Evolutionary conservation across 179 eudicot genomes (phyloP).

Genomic region (Nepenthes alata): DNA sequence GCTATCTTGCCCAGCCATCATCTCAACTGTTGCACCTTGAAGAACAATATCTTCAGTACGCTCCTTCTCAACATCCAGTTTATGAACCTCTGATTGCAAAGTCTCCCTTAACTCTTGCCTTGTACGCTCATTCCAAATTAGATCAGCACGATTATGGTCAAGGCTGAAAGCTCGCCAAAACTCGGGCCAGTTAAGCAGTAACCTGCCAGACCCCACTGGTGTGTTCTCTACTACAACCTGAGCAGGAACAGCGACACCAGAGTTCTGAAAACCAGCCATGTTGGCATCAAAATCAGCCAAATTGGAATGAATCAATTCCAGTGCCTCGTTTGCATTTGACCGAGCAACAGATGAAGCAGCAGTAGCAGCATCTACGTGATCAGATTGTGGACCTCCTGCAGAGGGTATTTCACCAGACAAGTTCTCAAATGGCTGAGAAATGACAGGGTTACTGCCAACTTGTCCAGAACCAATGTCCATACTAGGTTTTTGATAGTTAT

Average conservation of each 20-base stretch:
- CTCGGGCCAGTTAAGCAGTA: conserved; percentile 94
- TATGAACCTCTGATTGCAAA: conserved; percentile 91
- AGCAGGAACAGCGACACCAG: conserved; percentile 80
- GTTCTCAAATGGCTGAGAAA: conserved; percentile 37
- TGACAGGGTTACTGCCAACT: conserved; percentile 21
- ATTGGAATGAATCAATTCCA: conserved; percentile 30
- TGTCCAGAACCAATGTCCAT: conserved; percentile 25
- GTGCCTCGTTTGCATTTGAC: conserved; percentile 19
- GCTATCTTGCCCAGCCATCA: conserved; percentile 42
- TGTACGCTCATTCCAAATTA: conserved; percentile 98
- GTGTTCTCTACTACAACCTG: conserved; percentile 91
- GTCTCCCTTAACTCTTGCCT: conserved; percentile 91
- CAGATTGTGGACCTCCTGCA: conserved; percentile 25
- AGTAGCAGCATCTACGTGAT: conserved; percentile 22
- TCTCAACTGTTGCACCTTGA: conserved; percentile 38
- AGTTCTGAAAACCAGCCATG: conserved; percentile 24
- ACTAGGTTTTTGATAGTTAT: conserved; percentile 25
- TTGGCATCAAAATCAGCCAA: conserved; percentile 40
- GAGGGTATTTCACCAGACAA: conserved; percentile 26
- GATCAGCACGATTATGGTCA: conserved; percentile 98
- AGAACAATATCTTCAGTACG: conserved; percentile 93
- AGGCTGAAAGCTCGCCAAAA: conserved; percentile 97
- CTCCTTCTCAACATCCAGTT: conserved; percentile 91
- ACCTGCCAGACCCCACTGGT: conserved; percentile 90
- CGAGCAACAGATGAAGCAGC: conserved; percentile 33